Evolutionary conservation across 805 yeast species (phyloP).

Genomic region (Barnettozyma californica): DNA sequence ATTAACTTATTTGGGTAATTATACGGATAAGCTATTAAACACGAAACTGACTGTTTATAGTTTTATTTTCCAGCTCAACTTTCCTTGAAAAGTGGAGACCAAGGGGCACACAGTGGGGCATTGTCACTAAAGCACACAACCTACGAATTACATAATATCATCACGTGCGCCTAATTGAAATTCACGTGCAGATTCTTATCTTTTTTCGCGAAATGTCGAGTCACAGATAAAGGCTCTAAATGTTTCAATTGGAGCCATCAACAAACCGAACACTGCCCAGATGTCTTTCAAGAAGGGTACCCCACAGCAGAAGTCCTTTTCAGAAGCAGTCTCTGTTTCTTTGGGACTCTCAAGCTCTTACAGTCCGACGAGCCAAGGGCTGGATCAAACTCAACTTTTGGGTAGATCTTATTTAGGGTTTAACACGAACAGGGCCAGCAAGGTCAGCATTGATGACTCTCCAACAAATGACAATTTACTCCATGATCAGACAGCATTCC

Average conservation of each 20-base stretch:
- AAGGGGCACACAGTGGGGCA: too few species aligned
- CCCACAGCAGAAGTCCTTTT: constrained; percentile 17
- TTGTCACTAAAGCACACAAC: too few species aligned
- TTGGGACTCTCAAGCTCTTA: constrained; percentile 24
- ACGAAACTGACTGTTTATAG: too few species aligned
- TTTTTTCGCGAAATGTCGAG: not conserved
- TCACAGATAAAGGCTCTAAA: not conserved
- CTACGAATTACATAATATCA: not conserved
- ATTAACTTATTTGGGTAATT: not conserved
- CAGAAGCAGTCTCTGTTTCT: constrained; percentile 24
- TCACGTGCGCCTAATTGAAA: not conserved
- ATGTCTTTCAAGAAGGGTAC: constrained; percentile 9
- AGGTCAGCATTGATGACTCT: not conserved
- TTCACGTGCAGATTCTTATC: not conserved
- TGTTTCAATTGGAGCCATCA: too few species aligned
- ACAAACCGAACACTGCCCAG: not conserved
- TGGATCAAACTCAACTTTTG: constrained; percentile 13
- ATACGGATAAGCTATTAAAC: not conserved
- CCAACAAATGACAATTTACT: constrained; percentile 33
- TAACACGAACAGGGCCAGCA: constrained; percentile 1
- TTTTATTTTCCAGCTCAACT: too few species aligned
- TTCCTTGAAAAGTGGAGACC: too few species aligned
- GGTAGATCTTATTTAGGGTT: constrained; percentile 28
- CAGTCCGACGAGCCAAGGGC: constrained; percentile 8
- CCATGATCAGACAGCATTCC: constrained; percentile 52